phyloP scores from a whole-genome alignment of 2,329 filamentous ascomycete genomes.

The Polychaeton citri region DNA sequence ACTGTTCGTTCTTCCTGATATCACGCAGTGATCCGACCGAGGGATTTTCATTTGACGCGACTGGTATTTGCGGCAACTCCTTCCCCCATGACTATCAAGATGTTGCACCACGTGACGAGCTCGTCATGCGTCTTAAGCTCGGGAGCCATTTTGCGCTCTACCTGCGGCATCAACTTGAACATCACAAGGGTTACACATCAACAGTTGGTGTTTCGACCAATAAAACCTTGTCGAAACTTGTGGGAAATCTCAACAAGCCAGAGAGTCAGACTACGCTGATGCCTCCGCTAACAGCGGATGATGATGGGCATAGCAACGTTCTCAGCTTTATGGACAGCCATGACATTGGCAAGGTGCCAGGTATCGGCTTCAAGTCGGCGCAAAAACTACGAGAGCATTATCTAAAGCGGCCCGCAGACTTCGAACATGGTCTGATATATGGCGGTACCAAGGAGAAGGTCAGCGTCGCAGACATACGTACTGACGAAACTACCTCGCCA shows the following conservation, averaged over 20 bases:
- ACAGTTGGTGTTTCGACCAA: slow-evolving; percentile 80
- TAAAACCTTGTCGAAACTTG: slow-evolving; percentile 76
- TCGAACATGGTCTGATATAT: slow-evolving; percentile 33
- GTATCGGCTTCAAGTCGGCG: slow-evolving; percentile 70
- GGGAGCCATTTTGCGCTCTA: slow-evolving; percentile 71
- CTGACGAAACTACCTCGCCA: slow-evolving; percentile 48
- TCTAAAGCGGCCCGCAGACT: slow-evolving; percentile 31
- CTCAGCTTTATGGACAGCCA: slow-evolving; percentile 60
- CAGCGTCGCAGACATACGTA: slow-evolving; percentile 52
- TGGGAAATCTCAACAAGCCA: slow-evolving; percentile 74
- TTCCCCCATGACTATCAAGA: slow-evolving; percentile 29
- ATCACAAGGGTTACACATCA: slow-evolving; percentile 69
- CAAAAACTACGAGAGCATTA: slow-evolving; percentile 52
- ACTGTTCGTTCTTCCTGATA: slow-evolving; percentile 66
- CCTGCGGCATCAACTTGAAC: slow-evolving; percentile 58
- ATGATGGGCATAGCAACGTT: slow-evolving; percentile 35
- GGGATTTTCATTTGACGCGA: slow-evolving; percentile 73
- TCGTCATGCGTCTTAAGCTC: slow-evolving; percentile 49
- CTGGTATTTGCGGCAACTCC: slow-evolving; percentile 49
- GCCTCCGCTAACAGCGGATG: slow-evolving; percentile 33
- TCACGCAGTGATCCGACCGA: slow-evolving; percentile 57
- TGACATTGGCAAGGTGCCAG: slow-evolving; percentile 68
- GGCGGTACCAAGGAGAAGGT: slow-evolving; percentile 42
- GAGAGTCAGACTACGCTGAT: slow-evolving; percentile 75
- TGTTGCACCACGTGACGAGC: slow-evolving; percentile 6